A percentile compares a stretch with the other conserved stretches of the same genome.
These are phyloP conservation scores for Colletotrichum sp. DNA, from an alignment of 2,329 filamentous ascomycete species.

Conservation along the genomic window DNA sequence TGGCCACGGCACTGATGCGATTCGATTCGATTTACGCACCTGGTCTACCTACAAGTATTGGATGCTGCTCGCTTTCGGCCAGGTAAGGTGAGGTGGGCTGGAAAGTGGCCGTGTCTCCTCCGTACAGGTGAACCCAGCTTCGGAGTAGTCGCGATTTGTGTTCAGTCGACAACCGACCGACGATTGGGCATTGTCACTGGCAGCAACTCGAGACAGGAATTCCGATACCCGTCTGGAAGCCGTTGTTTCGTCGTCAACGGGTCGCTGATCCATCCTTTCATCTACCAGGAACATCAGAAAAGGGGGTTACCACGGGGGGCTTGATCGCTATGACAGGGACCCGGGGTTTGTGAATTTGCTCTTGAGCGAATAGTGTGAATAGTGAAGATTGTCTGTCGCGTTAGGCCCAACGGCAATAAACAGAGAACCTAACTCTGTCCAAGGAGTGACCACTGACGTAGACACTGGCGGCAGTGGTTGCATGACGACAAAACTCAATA, in stretches of 20 bases:
- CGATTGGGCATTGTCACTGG: background rate
- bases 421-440: background rate
- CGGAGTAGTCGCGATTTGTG: background rate
- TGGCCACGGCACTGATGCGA: background rate
- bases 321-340: constrained; percentile 4
- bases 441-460: background rate
- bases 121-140: background rate
- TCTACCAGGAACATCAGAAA: constrained; percentile 12
- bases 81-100: background rate
- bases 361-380: background rate
- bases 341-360: background rate
- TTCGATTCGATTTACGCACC: background rate
- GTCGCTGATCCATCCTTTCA: constrained; percentile 13
- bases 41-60: background rate
- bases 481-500: background rate
- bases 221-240: constrained; percentile 2
- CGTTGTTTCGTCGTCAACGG: constrained; percentile 14
- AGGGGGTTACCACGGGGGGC: constrained; percentile 6
- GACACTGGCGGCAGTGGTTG: background rate
- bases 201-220: constrained; percentile 6
- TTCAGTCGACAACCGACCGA: background rate
- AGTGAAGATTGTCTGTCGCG: background rate
- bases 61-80: background rate
- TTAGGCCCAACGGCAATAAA: background rate
- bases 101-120: background rate